Evolutionary conservation across 139 green algal genomes (phyloP).

Genomic region (Diplosphaera chodatii): DNA sequence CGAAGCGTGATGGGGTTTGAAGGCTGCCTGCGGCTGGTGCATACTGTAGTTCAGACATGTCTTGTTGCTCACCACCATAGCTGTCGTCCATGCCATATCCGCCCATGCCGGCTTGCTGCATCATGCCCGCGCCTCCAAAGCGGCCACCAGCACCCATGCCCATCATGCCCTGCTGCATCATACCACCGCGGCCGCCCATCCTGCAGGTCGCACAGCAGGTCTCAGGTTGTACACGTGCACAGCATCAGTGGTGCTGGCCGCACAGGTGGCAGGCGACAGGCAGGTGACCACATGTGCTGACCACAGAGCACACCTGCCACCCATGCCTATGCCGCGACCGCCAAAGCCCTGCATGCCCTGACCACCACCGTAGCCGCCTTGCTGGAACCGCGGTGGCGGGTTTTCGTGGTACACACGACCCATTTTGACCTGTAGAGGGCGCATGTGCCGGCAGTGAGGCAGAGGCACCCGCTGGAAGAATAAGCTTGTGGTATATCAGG

Average conservation of each 20-base stretch:
- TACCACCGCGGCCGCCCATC: not conserved
- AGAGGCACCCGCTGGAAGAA: too few species aligned
- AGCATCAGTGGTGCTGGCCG: too few species aligned
- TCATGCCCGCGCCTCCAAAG: not conserved
- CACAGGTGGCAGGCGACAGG: too few species aligned
- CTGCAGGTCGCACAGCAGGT: too few species aligned
- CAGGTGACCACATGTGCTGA: too few species aligned
- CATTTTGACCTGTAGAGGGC: not conserved
- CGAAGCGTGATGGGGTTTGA: too few species aligned
- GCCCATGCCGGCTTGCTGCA: too few species aligned
- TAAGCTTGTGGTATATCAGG: too few species aligned
- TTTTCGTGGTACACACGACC: not conserved
- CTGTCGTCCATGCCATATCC: not conserved
- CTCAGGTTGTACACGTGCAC: too few species aligned
- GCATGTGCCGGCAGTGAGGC: too few species aligned
- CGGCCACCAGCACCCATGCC: too few species aligned
- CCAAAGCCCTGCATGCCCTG: not conserved
- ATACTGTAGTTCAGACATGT: not conserved
- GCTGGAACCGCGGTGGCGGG: not conserved
- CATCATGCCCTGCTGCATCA: not conserved
- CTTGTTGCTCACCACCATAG: not conserved
- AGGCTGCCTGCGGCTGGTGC: too few species aligned
- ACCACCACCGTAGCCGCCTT: not conserved
- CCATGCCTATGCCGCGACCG: not conserved
- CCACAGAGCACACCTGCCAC: not conserved